Percentiles rank a stretch among this genome's conserved stretches.
Conservation (phyloP, 345 rosid genomes). For the Anacardium occidentale region DNA sequence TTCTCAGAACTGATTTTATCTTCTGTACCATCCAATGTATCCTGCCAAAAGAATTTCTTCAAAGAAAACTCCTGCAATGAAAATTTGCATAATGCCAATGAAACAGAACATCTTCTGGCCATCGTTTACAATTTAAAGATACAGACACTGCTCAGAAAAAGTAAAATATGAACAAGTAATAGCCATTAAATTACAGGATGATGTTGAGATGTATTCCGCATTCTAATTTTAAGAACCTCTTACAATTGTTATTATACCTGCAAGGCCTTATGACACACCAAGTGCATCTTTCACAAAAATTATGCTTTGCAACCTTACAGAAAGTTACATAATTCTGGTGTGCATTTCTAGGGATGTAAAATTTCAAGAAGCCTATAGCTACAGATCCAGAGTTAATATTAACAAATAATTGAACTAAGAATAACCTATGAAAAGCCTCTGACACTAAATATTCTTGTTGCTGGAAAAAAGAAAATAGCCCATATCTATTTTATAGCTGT, state of each 20-base stretch:
- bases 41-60: conserved; percentile 40
- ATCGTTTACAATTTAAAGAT: no score
- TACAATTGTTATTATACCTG: no score
- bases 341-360: neutral
- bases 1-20: conserved; percentile 30
- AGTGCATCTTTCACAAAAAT: neutral
- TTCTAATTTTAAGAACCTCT: no score
- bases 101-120: neutral
- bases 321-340: neutral
- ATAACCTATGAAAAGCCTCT: neutral
- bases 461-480: neutral
- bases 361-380: neutral
- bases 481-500: neutral
- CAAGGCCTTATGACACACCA: no score
- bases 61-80: conserved; percentile 32
- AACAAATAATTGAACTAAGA: neutral
- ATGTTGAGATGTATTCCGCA: no score
- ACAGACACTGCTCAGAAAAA: no score
- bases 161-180: no score
- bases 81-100: neutral
- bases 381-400: neutral
- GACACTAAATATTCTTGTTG: neutral
- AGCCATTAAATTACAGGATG: no score
- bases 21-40: conserved; percentile 26
- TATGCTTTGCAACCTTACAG: neutral